Evolutionary conservation across 495 filamentous ascomycete species (phyloP).

Genomic region (Penicillium lagena): DNA sequence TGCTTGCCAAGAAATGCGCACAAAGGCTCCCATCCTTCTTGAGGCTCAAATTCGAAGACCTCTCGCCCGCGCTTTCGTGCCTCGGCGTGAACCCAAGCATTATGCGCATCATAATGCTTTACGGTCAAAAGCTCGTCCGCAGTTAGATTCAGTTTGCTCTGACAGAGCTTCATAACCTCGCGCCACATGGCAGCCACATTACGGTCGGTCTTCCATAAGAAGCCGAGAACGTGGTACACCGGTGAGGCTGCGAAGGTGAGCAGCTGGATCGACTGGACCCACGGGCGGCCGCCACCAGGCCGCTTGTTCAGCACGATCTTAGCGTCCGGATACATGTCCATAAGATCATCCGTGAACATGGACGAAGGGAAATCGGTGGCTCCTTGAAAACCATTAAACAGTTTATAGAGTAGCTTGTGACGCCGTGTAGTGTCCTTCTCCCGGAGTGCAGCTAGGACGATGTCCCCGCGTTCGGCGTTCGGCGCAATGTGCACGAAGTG

Average conservation of each 20-base stretch:
- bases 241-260: neutral
- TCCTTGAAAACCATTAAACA: conserved; percentile 18
- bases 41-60: conserved; percentile 20
- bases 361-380: conserved; percentile 15
- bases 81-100: conserved; percentile 5
- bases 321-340: conserved; percentile 30
- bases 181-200: conserved; percentile 1
- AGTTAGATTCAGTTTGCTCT: neutral
- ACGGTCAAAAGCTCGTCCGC: conserved; percentile 1
- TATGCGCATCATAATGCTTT: conserved; percentile 9
- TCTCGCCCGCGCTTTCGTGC: conserved; percentile 5
- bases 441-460: conserved; percentile 5
- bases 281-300: conserved; percentile 5
- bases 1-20: conserved; percentile 20
- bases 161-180: neutral
- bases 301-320: conserved; percentile 23
- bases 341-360: conserved; percentile 20
- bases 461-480: conserved; percentile 1
- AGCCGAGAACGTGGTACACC: neutral
- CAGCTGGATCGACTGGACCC: conserved; percentile 3
- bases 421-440: conserved; percentile 10
- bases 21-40: conserved; percentile 22
- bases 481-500: conserved; percentile 14
- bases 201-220: conserved; percentile 7
- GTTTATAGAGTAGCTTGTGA: conserved; percentile 14